Percentiles rank a stretch among this genome's conserved stretches.
Evolutionary conservation across 805 yeast genomes (phyloP).

Genomic region (Grigorovia yakushimaensis): DNA sequence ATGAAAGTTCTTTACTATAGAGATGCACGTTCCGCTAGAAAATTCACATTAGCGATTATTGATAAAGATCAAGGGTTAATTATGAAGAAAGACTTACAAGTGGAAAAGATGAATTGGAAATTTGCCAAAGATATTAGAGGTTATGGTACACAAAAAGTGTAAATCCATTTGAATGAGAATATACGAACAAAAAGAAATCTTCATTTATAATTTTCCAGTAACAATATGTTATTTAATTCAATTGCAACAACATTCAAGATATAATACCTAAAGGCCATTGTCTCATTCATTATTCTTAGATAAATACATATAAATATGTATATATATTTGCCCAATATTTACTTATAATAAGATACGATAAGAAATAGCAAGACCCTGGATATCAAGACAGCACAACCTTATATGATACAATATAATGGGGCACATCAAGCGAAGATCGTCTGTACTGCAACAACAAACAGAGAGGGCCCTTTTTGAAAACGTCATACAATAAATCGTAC

Average conservation of each 20-base stretch:
- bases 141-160: conserved; percentile 65
- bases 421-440: too few species aligned
- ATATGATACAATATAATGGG: too few species aligned
- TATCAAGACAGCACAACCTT: too few species aligned
- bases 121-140: conserved; percentile 86
- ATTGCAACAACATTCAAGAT: neutral
- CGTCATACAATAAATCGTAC: too few species aligned
- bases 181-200: too few species aligned
- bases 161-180: conserved; percentile 1
- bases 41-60: conserved; percentile 70
- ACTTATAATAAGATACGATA: neutral
- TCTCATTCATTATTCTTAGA: too few species aligned
- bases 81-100: conserved; percentile 55
- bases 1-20: conserved; percentile 94
- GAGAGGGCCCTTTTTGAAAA: too few species aligned
- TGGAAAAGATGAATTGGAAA: conserved; percentile 76
- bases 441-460: too few species aligned
- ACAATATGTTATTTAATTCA: neutral
- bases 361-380: neutral
- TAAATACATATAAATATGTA: conserved; percentile 1
- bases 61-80: conserved; percentile 52
- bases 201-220: too few species aligned
- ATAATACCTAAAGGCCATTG: neutral
- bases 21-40: conserved; percentile 89
- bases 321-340: neutral